phyloP scores from a whole-genome alignment of 2,329 filamentous ascomycete species.

The Tolypocladium album region DNA sequence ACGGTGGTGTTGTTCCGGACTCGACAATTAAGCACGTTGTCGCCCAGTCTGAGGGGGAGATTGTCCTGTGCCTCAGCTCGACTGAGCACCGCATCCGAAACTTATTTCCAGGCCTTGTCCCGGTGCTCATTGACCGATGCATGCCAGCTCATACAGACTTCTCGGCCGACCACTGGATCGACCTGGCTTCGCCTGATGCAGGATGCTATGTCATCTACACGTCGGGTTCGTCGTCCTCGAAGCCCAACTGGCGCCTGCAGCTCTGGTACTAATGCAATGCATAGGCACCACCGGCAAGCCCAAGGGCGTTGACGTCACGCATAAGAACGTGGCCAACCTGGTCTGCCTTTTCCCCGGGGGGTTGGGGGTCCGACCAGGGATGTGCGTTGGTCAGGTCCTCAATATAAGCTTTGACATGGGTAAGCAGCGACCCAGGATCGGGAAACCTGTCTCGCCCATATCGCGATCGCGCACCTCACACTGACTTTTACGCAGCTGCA shows the following conservation, averaged over 20 bases:
- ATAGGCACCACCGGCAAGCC: slow-evolving; percentile 42
- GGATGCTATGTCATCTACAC: slow-evolving; percentile 43
- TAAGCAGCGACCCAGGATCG: slow-evolving; percentile 19
- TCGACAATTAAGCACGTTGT: slow-evolving; percentile 38
- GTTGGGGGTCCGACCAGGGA: slow-evolving; percentile 37
- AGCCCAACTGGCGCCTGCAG: background rate
- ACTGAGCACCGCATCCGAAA: slow-evolving; percentile 20
- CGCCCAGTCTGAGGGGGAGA: slow-evolving; percentile 29
- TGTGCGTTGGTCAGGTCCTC: slow-evolving; percentile 42
- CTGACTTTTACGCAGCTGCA: slow-evolving; percentile 29
- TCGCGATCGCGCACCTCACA: background rate
- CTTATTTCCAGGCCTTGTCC: slow-evolving; percentile 12
- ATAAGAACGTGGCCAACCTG: slow-evolving; percentile 43
- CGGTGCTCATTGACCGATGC: slow-evolving; percentile 19
- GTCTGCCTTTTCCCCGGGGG: slow-evolving; percentile 38
- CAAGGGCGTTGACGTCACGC: slow-evolving; percentile 48
- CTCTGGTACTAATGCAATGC: background rate
- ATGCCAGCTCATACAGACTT: background rate
- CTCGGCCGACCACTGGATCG: slow-evolving; percentile 10
- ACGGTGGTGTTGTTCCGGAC: slow-evolving; percentile 41
- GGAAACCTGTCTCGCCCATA: background rate
- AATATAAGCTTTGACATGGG: slow-evolving; percentile 53
- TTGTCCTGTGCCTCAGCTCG: slow-evolving; percentile 36
- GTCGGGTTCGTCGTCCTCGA: slow-evolving; percentile 26
- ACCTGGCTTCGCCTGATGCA: slow-evolving; percentile 22